Evolutionary conservation across 129 eudicot genomes (phyloP), one percentile per base, ranked within the genome.

Genomic region (Centaurea solstitialis): DNA sequence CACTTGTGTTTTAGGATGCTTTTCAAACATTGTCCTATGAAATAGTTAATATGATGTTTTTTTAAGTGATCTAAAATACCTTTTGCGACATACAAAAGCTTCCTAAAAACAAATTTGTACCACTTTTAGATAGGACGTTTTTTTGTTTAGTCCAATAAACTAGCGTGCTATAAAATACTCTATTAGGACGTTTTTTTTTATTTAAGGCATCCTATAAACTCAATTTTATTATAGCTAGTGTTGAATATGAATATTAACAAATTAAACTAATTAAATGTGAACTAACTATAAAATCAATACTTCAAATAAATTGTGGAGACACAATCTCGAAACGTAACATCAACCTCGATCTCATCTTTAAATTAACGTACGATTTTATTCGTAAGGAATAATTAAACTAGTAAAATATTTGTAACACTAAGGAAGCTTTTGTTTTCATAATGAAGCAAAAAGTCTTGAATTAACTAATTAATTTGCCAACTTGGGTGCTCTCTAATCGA

Each of bases 311-410:
- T 80, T 73, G 62, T 35, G 67, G 79, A 64, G 79, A 80, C 79
- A 80, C 67, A 65, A 73, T 80, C 79, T 73, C 30, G 47, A 73
- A 61, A 72, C 79, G 79, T 80, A 80, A 73, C 84, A 80, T 80
- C 84, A 10, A 61, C 30, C 68, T 57, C 26, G 84, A 80, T 73
- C 41, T 37, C 40, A 73, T 26, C 12, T 40, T 38, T 80, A 39
- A 72, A 72, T 11, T 61, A 38, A 23, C 15, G 30, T 17, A 57
- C 9, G 22, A 57, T 72, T 80, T 23, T 9, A 24, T 35, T 57
- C 18, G 2, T 28, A 21, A 61, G 39, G 83, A 80, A 80, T 80
- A 72, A 80, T 80, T 80, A 62, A 80, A 74, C 24, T 61, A 80
- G 30, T 80, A 72, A 59, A 72, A 15, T 72, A 80, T 80, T 37